These are phyloP conservation scores for Hanseniaspora guilliermondii DNA, from an alignment of 805 yeast genomes.

Conservation along the genomic window DNA sequence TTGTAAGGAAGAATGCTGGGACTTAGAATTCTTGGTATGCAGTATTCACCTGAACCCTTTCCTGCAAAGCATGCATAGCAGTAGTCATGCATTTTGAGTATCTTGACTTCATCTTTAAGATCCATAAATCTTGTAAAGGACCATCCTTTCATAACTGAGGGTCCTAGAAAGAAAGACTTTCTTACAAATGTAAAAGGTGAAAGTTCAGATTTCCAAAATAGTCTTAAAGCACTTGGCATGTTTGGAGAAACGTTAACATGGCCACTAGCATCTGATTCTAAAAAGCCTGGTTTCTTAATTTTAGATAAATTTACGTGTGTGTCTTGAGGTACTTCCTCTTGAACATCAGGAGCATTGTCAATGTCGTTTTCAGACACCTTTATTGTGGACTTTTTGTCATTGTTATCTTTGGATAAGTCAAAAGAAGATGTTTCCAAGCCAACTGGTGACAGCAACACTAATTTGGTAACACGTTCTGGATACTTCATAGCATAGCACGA, in stretches of 20 bases:
- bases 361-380: background rate
- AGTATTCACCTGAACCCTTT: slow-evolving; percentile 53
- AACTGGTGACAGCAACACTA: slow-evolving; percentile 56
- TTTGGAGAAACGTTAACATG: slow-evolving; percentile 29
- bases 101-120: slow-evolving; percentile 23
- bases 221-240: slow-evolving; percentile 28
- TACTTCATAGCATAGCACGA: slow-evolving; percentile 44
- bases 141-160: slow-evolving; percentile 43
- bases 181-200: slow-evolving; percentile 47
- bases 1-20: slow-evolving; percentile 46
- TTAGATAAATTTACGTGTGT: background rate
- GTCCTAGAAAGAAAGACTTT: slow-evolving; percentile 40
- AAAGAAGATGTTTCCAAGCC: slow-evolving; percentile 51
- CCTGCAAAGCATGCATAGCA: slow-evolving; percentile 40
- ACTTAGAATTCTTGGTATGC: slow-evolving; percentile 46
- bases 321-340: slow-evolving; percentile 20
- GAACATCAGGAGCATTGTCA: slow-evolving; percentile 23
- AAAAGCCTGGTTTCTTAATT: slow-evolving; percentile 18
- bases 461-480: slow-evolving; percentile 38
- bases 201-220: slow-evolving; percentile 40
- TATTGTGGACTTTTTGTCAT: background rate
- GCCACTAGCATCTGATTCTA: slow-evolving; percentile 23
- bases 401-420: slow-evolving; percentile 17
- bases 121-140: slow-evolving; percentile 36
- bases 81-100: slow-evolving; percentile 40